phyloP scores from a whole-genome alignment of 1,284 basidiomycete genomes.

The Ustilago loliicola region DNA sequence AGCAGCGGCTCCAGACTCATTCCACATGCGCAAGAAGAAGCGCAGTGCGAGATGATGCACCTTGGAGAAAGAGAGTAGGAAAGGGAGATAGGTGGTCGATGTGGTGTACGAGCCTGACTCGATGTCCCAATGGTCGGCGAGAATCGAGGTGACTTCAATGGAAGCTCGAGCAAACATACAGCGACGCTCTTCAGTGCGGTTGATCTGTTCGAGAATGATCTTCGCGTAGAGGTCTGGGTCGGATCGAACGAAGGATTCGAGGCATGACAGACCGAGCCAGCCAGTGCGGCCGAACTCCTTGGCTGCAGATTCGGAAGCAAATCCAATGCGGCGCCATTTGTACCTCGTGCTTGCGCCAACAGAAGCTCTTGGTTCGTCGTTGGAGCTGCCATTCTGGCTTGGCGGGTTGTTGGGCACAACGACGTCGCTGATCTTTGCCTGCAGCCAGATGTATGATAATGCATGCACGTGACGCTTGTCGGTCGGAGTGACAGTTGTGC shows the following conservation, averaged over 20 bases:
- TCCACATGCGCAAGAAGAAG: slow-evolving; percentile 96
- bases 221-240: slow-evolving; percentile 86
- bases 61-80: slow-evolving; percentile 84
- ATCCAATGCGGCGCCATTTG: slow-evolving; percentile 85
- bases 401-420: slow-evolving; percentile 75
- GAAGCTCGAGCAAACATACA: slow-evolving; percentile 90
- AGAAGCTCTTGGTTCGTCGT: slow-evolving; percentile 69
- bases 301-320: slow-evolving; percentile 81
- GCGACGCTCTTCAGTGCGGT: slow-evolving; percentile 80
- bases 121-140: slow-evolving; percentile 64
- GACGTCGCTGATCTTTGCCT: slow-evolving; percentile 64
- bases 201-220: slow-evolving; percentile 87
- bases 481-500: slow-evolving; percentile 75
- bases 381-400: slow-evolving; percentile 72
- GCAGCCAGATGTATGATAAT: slow-evolving; percentile 64
- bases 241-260: slow-evolving; percentile 79
- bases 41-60: slow-evolving; percentile 85
- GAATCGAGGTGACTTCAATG: slow-evolving; percentile 82
- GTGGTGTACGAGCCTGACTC: slow-evolving; percentile 76
- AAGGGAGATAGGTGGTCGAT: slow-evolving; percentile 86
- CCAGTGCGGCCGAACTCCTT: slow-evolving; percentile 88
- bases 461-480: slow-evolving; percentile 64
- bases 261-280: slow-evolving; percentile 77
- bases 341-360: slow-evolving; percentile 72
- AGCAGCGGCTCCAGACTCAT: slow-evolving; percentile 84